Evolutionary conservation across 257 asterid genomes (phyloP).

Genomic region (Solanum habrochaites): DNA sequence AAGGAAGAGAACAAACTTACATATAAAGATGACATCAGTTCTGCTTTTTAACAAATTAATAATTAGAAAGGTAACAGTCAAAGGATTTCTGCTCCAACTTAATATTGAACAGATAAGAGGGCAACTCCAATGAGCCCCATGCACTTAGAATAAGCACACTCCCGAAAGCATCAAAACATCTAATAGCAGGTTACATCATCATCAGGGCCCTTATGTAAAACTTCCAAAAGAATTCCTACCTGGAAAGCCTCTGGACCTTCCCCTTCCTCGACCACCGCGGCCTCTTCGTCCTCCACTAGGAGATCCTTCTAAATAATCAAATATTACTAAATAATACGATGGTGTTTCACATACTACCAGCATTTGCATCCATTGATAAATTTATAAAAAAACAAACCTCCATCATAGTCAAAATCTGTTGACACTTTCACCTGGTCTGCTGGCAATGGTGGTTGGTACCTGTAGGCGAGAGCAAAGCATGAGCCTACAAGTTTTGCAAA

Average conservation of each 20-base stretch:
- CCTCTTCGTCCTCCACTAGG: constrained; percentile 81
- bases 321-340: neutral
- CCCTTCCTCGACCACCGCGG: constrained; percentile 79
- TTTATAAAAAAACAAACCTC: constrained; percentile 34
- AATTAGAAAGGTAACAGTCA: neutral
- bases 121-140: neutral
- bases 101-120: neutral
- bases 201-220: neutral
- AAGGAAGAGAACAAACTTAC: neutral
- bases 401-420: constrained; percentile 64
- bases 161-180: neutral
- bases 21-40: neutral
- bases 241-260: constrained; percentile 55
- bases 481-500: neutral
- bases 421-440: constrained; percentile 84
- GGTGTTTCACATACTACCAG: neutral
- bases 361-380: neutral
- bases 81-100: neutral
- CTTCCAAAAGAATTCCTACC: constrained; percentile 19
- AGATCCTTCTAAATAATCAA: constrained; percentile 47
- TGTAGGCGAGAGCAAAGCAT: constrained; percentile 11
- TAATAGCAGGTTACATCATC: neutral
- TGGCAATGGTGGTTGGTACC: constrained; percentile 89
- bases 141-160: too few species aligned
- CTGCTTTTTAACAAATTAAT: neutral